Conservation (phyloP, 2,329 filamentous ascomycete species). For the Laburnicola sp. region DNA sequence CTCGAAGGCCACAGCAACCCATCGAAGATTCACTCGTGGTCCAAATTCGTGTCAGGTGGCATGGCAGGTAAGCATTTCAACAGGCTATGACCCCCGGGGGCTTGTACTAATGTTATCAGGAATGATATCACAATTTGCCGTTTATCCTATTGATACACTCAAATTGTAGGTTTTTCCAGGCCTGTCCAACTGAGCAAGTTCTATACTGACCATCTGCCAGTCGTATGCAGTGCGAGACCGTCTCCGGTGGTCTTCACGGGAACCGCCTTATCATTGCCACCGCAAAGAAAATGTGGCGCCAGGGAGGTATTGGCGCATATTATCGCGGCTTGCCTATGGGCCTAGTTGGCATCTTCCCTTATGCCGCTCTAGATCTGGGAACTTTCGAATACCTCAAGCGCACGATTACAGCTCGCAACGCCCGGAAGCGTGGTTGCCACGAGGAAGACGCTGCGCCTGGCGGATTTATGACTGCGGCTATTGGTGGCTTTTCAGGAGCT, state of each 20-base stretch:
- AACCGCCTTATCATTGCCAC: conserved; percentile 82
- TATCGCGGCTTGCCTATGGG: conserved; percentile 95
- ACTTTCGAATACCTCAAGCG: conserved; percentile 93
- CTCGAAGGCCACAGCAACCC: conserved; percentile 88
- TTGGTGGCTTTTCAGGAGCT: conserved; percentile 88
- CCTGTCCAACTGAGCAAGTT: background rate
- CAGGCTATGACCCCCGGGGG: no score
- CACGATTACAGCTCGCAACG: conserved; percentile 69
- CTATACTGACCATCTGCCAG: conserved; percentile 37
- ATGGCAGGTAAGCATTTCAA: conserved; percentile 61
- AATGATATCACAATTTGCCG: conserved; percentile 92
- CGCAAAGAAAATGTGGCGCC: conserved; percentile 80
- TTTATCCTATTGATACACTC: conserved; percentile 89
- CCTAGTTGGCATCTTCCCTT: conserved; percentile 94
- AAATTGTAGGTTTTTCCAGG: conserved; percentile 60
- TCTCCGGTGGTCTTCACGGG: conserved; percentile 80
- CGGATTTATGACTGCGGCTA: conserved; percentile 81
- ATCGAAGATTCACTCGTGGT: conserved; percentile 75
- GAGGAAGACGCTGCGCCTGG: conserved; percentile 77
- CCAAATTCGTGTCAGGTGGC: conserved; percentile 89
- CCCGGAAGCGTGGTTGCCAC: conserved; percentile 69
- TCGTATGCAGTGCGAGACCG: conserved; percentile 92
- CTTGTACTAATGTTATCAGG: conserved; percentile 44
- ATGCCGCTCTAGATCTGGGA: conserved; percentile 93
- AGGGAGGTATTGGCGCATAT: conserved; percentile 73